A percentile compares a stretch with the other conserved stretches of the same genome.
Conservation (phyloP, 2,329 filamentous ascomycete species). For the Colletotrichum tabaci region DNA sequence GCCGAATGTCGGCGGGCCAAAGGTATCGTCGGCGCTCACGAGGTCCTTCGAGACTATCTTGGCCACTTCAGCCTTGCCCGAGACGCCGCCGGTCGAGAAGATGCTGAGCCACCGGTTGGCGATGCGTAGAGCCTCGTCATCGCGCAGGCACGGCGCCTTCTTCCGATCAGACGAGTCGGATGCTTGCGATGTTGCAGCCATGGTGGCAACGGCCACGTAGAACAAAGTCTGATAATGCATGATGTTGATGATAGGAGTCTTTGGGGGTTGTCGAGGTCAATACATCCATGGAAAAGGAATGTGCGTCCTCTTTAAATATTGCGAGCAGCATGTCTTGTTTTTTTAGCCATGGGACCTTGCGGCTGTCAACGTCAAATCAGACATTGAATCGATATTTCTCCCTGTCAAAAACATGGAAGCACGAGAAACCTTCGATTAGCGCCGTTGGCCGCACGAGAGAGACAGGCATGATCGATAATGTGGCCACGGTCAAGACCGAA, state of each 20-base stretch:
- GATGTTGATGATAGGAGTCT: not conserved
- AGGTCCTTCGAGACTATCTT: constrained; percentile 21
- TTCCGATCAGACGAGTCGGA: not conserved
- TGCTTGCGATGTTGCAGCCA: not conserved
- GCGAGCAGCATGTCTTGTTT: too few relatives aligned
- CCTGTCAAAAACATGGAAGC: not conserved
- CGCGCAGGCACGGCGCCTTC: constrained; percentile 21
- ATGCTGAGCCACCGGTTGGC: constrained; percentile 30
- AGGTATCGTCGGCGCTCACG: constrained; percentile 32
- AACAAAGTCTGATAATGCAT: not conserved
- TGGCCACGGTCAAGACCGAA: not conserved
- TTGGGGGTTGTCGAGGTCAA: too few relatives aligned
- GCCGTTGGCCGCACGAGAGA: not conserved
- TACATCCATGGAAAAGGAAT: too few relatives aligned
- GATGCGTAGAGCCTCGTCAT: constrained; percentile 29
- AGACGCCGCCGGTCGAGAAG: constrained; percentile 16
- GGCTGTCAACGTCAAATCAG: not conserved
- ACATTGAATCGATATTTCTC: too few relatives aligned
- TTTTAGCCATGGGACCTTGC: too few relatives aligned
- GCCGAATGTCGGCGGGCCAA: not conserved
- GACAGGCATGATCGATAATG: not conserved
- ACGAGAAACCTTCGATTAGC: not conserved
- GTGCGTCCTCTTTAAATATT: too few relatives aligned
- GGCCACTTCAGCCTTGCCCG: constrained; percentile 27
- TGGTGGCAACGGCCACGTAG: not conserved